Conservation (phyloP, 2,329 filamentous ascomycete species). For the Aureobasidium sp. region DNA sequence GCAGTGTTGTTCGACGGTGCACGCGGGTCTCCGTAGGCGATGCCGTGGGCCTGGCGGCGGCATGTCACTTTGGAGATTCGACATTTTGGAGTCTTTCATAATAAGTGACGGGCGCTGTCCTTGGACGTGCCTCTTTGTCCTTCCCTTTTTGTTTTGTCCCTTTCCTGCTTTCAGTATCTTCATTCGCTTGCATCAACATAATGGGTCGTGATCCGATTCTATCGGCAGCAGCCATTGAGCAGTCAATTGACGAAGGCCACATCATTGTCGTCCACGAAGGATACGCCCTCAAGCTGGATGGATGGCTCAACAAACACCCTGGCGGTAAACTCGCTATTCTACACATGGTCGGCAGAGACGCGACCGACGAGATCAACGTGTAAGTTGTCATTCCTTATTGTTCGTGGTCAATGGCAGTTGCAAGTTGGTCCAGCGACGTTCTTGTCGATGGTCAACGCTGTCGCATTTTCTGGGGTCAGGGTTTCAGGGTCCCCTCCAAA, state of each 20-base stretch:
- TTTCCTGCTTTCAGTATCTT: no score
- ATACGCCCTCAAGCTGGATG: slow-evolving; percentile 45
- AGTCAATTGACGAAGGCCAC: slow-evolving; percentile 35
- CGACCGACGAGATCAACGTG: slow-evolving; percentile 52
- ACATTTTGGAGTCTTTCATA: not conserved
- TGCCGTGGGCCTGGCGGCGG: not conserved
- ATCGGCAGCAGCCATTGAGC: not conserved
- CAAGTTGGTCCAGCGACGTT: not conserved
- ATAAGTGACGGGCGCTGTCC: not conserved
- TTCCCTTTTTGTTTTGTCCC: not conserved
- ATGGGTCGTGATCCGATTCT: not conserved
- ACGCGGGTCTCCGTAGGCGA: not conserved
- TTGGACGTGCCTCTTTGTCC: not conserved
- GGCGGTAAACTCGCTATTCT: slow-evolving; percentile 56
- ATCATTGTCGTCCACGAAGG: slow-evolving; percentile 51
- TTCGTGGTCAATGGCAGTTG: no score
- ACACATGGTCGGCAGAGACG: slow-evolving; percentile 59
- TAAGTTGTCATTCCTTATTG: slow-evolving; percentile 48
- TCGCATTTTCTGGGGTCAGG: slow-evolving; percentile 8
- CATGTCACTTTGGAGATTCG: not conserved
- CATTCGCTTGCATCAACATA: not conserved
- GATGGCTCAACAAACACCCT: slow-evolving; percentile 52
- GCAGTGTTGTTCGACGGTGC: not conserved
- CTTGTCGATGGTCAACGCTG: not conserved
- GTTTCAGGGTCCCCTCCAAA: not conserved